Conservation (phyloP, 257 asterid species). For the Buddleja alternifolia region DNA sequence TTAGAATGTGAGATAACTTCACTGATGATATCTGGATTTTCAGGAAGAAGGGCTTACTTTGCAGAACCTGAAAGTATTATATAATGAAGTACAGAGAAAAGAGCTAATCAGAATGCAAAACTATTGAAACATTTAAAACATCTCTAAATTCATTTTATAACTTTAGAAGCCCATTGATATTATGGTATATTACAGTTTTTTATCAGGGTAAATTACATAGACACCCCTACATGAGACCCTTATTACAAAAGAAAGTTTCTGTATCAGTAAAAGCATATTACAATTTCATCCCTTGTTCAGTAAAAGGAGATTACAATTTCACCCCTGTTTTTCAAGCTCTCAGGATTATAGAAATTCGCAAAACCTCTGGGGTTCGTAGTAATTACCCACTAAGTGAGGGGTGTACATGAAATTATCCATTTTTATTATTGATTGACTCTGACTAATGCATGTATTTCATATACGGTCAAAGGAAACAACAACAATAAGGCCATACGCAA, state of each 20-base stretch:
- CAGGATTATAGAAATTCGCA: too few species aligned
- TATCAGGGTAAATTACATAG: neutral
- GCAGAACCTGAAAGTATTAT: constrained; percentile 57
- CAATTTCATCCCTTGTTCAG: too few species aligned
- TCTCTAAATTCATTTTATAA: constrained; percentile 4
- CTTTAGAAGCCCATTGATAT: neutral
- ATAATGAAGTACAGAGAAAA: constrained; percentile 12
- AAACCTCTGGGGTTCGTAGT: too few species aligned
- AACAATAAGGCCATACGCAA: constrained; percentile 4
- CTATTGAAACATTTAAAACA: constrained; percentile 7
- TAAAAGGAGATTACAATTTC: too few species aligned
- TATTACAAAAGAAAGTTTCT: too few species aligned
- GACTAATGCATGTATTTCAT: neutral
- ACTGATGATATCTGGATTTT: constrained; percentile 61
- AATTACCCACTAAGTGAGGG: too few species aligned
- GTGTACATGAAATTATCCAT: too few species aligned
- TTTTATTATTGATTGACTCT: neutral
- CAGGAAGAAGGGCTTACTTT: constrained; percentile 63
- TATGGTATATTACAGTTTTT: too few species aligned
- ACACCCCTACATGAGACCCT: too few species aligned
- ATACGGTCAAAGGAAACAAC: constrained; percentile 4
- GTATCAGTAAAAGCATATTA: too few species aligned
- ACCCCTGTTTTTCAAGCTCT: too few species aligned
- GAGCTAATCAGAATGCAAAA: constrained; percentile 9
- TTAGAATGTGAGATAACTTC: constrained; percentile 53